Evolutionary conservation across 78 protist genomes (phyloP).

Genomic region (Mantamonas sphyraenae): DNA sequence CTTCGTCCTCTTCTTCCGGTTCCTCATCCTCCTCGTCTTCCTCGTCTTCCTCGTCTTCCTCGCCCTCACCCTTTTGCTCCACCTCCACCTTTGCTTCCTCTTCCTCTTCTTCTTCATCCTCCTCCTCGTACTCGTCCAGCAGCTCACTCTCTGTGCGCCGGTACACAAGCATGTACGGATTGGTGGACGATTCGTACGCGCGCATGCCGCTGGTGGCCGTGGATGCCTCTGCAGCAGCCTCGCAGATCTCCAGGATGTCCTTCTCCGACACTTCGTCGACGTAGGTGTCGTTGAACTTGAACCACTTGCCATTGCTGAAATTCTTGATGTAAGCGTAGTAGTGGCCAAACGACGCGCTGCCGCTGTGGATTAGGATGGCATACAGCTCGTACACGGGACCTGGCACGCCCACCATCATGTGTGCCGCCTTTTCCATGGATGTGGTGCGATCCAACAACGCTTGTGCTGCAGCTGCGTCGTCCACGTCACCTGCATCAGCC

Average conservation of each 20-base stretch:
- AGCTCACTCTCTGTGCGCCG: slow-evolving; percentile 9
- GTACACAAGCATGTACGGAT: slow-evolving; percentile 72
- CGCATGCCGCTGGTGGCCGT: not conserved
- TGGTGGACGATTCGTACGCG: not conserved
- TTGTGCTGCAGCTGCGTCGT: too few relatives aligned
- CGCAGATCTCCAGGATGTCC: slow-evolving; percentile 28
- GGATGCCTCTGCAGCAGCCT: slow-evolving; percentile 12
- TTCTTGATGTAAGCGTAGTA: slow-evolving; percentile 9
- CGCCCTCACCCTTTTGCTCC: too few relatives aligned
- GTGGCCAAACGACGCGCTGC: slow-evolving; percentile 8
- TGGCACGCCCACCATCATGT: too few relatives aligned
- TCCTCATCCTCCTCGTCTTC: too few relatives aligned
- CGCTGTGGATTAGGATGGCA: slow-evolving; percentile 9
- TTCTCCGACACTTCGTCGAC: slow-evolving; percentile 1
- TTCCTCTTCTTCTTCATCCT: too few relatives aligned
- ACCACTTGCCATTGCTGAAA: slow-evolving; percentile 10
- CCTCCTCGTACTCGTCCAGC: slow-evolving; percentile 5
- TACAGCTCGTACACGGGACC: slow-evolving; percentile 20
- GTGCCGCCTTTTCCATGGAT: too few relatives aligned
- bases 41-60: too few relatives aligned
- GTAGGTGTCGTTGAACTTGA: slow-evolving; percentile 8
- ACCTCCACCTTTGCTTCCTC: too few relatives aligned
- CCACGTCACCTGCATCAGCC: too few relatives aligned
- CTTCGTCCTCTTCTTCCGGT: too few relatives aligned
- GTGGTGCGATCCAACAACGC: too few relatives aligned